Evolutionary conservation across 139 green algal genomes (phyloP), one percentile per base, ranked within the genome.

Genomic region (Zygnema circumcarinatum): DNA sequence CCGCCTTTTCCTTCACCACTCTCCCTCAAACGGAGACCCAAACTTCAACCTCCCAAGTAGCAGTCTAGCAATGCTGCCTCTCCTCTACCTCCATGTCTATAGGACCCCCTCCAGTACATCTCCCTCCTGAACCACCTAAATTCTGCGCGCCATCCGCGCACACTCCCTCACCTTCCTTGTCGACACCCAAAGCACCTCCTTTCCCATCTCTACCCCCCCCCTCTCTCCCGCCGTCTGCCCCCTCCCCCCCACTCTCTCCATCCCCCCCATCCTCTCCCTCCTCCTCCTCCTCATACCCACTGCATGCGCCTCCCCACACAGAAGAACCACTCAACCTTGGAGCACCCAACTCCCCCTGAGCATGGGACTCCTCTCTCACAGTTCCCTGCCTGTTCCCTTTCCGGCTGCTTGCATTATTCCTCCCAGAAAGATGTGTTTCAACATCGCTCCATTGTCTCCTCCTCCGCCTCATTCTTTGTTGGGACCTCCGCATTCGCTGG

Each of bases 251-350:
- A 42, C 16, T 11, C 36, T 42, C 69, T 53, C 69, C 69, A 40
- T 78, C 69, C 69, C 11, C 69, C 16, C 16, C 36, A 3, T 78
- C 69, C 69, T 78, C 69, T 40, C 11, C 69, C 69, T 78, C 69
- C 16, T 42, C 36, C 35, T 78, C 69, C 69, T 78, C 69, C 7
- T 78, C 69, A 11, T 78, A 78, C 11, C 56, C 56, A 29, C 56
- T 72, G 56, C 56, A 72, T 35, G 29, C 56, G 29, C 56, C 56
- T 29, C 56, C 56, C 56, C 56, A 72, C 29, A 29, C 56, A 72
- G 29, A 29, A 29, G 56, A 29, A 29, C 69, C 69, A 78, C 69
- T 78, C 35, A 78, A 25, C 69, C 7, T 78, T 11, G 69, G n/a
- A n/a, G 3, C 69, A 53, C 69, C 11, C 69, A 40, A 39, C 35